Base-by-base conservation (phyloP, 1,284 basidiomycete species). In the Papiliotrema fonsecae region DNA sequence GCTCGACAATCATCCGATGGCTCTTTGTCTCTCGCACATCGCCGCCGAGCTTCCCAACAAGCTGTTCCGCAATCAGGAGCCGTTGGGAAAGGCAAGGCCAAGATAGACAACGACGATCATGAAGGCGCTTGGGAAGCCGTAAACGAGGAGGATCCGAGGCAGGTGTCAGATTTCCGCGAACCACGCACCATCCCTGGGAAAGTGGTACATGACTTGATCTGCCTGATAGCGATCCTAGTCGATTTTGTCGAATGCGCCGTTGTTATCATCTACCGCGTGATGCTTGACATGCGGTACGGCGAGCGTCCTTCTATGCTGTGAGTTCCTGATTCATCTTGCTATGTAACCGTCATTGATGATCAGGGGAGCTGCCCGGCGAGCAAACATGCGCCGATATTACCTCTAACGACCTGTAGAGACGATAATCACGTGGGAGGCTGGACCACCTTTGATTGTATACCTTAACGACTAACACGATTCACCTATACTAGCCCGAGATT, bases 161-260 rank as follows among this genome's bases (percentile, higher is more conserved):
- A 37, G 4, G 18, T n/a, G n/a, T n/a, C 24, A 16, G 35, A 39
- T 4, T 39, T 25, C 37, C 9, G 10, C 21, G 38, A 40, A 35
- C 48, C 45, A 10, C 28, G 26, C 22, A 60, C 60, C 2, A 56
- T 64, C 13, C 62, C 62, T 14, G 62, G 54, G 1, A 46, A 58
- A 19, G 18, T 62, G 30, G 53, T 58, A 37, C 55, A 61, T 49
- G 62, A 64, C 45, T 21, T 62, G 13, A 54, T 64, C 42, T 64
- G 62, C 44, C 47, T 57, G 27, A 25, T 57, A 25, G 55, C 54
- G 25, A 45, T 64, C 18, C 19, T 57, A 21, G 37, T 61, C 32
- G 58, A 64, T 28, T 60, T 56, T 40, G 27, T 60, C 31, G 62
- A 64, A 42, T 61, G 57, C 54, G 40, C 36, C 9, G 43, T 62